A percentile compares a stretch with the other conserved stretches of the same genome.
Evolutionary conservation across 176 grass and related monocot species (phyloP).

Genomic region (Paspalum notatum): DNA sequence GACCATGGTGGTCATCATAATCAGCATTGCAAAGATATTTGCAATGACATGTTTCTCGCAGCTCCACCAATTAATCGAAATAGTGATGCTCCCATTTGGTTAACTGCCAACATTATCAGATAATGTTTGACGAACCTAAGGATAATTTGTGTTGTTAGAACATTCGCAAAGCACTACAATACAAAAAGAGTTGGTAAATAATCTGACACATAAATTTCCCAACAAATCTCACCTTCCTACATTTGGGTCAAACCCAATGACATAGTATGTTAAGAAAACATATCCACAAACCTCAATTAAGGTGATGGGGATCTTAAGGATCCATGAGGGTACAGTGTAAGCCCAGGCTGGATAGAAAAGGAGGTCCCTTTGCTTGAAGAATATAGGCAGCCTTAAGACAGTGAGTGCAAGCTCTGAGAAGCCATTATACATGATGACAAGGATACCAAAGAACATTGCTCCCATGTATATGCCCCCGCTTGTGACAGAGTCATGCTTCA

Average conservation of each 20-base stretch:
- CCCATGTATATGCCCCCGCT: slow-evolving; percentile 67
- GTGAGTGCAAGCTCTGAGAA: slow-evolving; percentile 75
- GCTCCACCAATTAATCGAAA: slow-evolving; percentile 74
- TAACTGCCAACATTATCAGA: slow-evolving; percentile 62
- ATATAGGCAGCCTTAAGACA: slow-evolving; percentile 74
- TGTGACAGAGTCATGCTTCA: slow-evolving; percentile 46
- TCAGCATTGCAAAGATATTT: slow-evolving; percentile 75
- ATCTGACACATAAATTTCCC: neutral
- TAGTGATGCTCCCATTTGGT: slow-evolving; percentile 69
- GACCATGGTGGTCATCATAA: slow-evolving; percentile 60
- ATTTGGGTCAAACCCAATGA: slow-evolving; percentile 82
- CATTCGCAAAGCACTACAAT: neutral
- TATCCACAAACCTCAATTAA: slow-evolving; percentile 71
- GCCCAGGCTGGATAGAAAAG: slow-evolving; percentile 91
- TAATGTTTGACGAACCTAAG: slow-evolving; percentile 86
- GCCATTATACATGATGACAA: slow-evolving; percentile 82
- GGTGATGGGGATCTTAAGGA: slow-evolving; percentile 79
- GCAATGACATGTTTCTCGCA: slow-evolving; percentile 71
- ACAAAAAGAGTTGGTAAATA: neutral
- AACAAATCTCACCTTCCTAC: slow-evolving; percentile 66
- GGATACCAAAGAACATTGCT: slow-evolving; percentile 66
- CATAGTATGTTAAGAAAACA: slow-evolving; percentile 84
- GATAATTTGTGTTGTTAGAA: slow-evolving; percentile 27
- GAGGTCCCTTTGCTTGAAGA: slow-evolving; percentile 90
- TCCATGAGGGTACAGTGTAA: slow-evolving; percentile 80